Base-by-base conservation (phyloP, 2,329 filamentous ascomycete species). In the Calonectria crousiana region DNA sequence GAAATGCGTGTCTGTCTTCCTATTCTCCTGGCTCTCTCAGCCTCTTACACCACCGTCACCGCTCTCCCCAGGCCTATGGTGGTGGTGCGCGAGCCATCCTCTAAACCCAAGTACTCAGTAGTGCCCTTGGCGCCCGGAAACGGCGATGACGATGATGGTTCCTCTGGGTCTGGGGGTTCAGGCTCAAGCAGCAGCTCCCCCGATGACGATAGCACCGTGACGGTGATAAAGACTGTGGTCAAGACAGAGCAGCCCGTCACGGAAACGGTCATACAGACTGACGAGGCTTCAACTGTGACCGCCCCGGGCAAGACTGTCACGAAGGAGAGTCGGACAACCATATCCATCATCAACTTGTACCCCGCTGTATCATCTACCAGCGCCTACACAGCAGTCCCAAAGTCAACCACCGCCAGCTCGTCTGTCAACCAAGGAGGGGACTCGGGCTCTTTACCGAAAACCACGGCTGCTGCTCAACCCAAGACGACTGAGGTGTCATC, bases 51-150 rank as follows among this genome's bases (percentile, higher is more conserved):
- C 51, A 75, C 74, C 11, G 73, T 78, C 53, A 67, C 78, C 60
- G 81, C 83, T 10, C 78, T 85, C 3, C 84, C 84, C 13, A 81
- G 77, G 32, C 75, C 76, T 6, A 75, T 69, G 34, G 69, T 82
- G 9, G 69, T 75, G 53, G 74, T 72, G 53, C 83, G 83, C 26
- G 80, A 77, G 3, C 62, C 70, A 13, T 67, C 73, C 20, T 69
- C 74, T n/a, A 81, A 81, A 64, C 84, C 84, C 2, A 79, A 80
- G 28, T 87, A 86, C 64, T 85, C 84, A 4, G 84, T 87, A 36
- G 84, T 87, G 6, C 84, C 84, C 18, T 76, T 86, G n/a, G 84
- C 85, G 65, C 84, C 84, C 3, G 79, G 77, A 20, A 76, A 83
- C 8, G 76, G 79, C 23, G 76, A 82, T 9, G 76, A 78, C 30